phyloP scores from a whole-genome alignment of 108 stramenopile species.

The Skeletonema costatum region DNA sequence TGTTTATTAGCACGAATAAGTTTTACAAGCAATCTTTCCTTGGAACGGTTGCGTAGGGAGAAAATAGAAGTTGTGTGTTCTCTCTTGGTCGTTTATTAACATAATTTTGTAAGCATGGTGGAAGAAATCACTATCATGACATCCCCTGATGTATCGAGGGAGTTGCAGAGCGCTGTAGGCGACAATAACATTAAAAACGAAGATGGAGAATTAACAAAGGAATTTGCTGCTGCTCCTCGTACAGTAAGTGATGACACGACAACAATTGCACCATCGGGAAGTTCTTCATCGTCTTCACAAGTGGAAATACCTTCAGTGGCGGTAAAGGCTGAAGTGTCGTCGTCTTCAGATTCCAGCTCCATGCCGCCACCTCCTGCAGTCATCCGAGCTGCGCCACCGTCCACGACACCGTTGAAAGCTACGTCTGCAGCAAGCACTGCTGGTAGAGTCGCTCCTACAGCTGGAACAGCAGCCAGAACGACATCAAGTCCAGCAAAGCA shows the following conservation, averaged over 20 bases:
- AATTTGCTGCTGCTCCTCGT: neutral
- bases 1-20: too few species aligned
- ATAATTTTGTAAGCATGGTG: neutral
- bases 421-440: neutral
- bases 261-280: neutral
- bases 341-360: constrained; percentile 7
- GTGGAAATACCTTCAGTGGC: neutral
- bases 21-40: too few species aligned
- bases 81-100: neutral
- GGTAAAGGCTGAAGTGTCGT: neutral
- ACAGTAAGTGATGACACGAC: neutral
- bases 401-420: neutral
- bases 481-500: neutral
- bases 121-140: neutral
- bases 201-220: neutral
- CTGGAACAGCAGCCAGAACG: neutral
- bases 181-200: neutral
- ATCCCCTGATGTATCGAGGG: neutral
- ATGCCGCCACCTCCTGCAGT: constrained; percentile 47
- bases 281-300: neutral
- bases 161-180: neutral
- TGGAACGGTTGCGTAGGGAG: too few species aligned
- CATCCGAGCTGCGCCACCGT: neutral
- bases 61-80: neutral
- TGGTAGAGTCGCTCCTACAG: neutral